Evolutionary conservation across 129 eudicot genomes (phyloP).

Genomic region (Helianthus annuus): DNA sequence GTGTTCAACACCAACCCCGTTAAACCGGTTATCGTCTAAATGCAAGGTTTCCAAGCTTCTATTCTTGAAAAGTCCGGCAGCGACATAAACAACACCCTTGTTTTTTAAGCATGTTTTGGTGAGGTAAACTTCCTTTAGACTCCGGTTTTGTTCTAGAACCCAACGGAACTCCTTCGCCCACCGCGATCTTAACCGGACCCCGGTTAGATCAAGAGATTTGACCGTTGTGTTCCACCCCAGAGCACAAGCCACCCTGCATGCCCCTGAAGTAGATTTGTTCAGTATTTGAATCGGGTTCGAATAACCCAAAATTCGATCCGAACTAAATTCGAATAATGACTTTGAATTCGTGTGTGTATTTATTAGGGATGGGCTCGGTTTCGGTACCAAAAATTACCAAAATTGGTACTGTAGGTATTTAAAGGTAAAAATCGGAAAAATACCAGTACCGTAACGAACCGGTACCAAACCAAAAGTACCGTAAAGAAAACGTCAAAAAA

Average conservation of each 20-base stretch:
- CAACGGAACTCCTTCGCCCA: conserved; percentile 92
- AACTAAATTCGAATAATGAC: too few relatives aligned
- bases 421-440: too few relatives aligned
- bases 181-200: conserved; percentile 65
- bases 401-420: too few relatives aligned
- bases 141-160: conserved; percentile 83
- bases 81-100: conserved; percentile 79
- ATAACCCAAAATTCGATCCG: too few relatives aligned
- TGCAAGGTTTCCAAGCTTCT: conserved; percentile 48
- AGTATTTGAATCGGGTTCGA: too few relatives aligned
- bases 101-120: conserved; percentile 67
- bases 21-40: conserved; percentile 66
- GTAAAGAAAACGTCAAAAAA: too few relatives aligned
- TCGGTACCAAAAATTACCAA: too few relatives aligned
- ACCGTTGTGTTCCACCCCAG: conserved; percentile 78
- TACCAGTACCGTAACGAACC: too few relatives aligned
- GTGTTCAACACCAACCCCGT: conserved; percentile 77
- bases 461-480: too few relatives aligned
- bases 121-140: conserved; percentile 65
- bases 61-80: conserved; percentile 91
- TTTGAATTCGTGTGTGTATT: too few relatives aligned
- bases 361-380: too few relatives aligned
- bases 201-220: conserved; percentile 69
- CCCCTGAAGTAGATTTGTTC: conserved; percentile 42
- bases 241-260: conserved; percentile 71